Evolutionary conservation across 2,329 filamentous ascomycete species (phyloP), one percentile per base, ranked within the genome.

Genomic region (Chalaropsis ovoidea): DNA sequence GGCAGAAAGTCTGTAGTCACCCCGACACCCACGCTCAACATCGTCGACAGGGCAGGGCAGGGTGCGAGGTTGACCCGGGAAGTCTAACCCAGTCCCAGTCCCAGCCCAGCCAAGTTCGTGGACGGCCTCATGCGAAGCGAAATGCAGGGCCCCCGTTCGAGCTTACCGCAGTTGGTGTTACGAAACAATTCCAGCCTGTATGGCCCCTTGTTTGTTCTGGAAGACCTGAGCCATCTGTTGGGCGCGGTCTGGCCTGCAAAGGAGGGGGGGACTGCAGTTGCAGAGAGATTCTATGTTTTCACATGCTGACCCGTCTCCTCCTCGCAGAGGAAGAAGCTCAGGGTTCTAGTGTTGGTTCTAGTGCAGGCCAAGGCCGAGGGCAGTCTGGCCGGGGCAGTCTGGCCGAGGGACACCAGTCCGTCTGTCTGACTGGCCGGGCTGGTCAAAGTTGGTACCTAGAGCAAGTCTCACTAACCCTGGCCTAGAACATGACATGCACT

Each of bases 1-100:
- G 27, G n/a, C 54, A 58, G n/a, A 58, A 58, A 58, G 54, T 58
- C 54, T 58, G n/a, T 11, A n/a, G 54, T 17, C 54, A 58, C 19
- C 19, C 31, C 27, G n/a, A 58, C 2, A 7, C 22, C 47, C 22
- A 52, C 19, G 10, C 47, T 52, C 47, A 52, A 17, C 3, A 27
- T 15, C 3, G 15, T 19, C 47, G 47, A 19, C 47, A 52, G 47
- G 47, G 47, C 27, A 31, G 31, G 27, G 15, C 17, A 47, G 6
- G 45, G 45, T 47, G 22, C 22, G 24, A 22, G 22, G 47, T 15
- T 24, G 15, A 52, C 15, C 11, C 22, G 47, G 35, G 35, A 39
- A 6, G 35, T 6, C 35, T 10, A 39, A 7, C 35, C 35, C 35
- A 39, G 47, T 11, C 10, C 47, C 45, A n/a, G 17, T 47, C 17